Evolutionary conservation across 2,329 filamentous ascomycete genomes (phyloP).

Genomic region (Aspergillus awamori): DNA sequence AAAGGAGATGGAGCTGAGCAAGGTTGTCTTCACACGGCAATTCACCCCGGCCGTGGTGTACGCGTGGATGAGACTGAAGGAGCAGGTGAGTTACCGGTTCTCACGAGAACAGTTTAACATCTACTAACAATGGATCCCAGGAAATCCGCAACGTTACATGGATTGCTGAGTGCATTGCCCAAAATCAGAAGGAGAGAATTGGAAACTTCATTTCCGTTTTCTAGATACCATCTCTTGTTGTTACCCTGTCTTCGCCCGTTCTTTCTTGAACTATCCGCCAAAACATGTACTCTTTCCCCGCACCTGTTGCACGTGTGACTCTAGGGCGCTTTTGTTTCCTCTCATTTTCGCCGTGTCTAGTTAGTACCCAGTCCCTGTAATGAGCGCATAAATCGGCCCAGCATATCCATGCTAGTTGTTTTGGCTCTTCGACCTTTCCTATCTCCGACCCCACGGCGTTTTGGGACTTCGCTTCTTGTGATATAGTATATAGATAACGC

Average conservation of each 20-base stretch:
- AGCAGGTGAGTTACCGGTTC: slow-evolving; percentile 70
- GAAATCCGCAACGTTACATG: slow-evolving; percentile 99
- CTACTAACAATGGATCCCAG: slow-evolving; percentile 52
- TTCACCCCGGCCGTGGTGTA: slow-evolving; percentile 96
- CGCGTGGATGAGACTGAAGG: slow-evolving; percentile 94
- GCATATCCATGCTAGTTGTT: slow-evolving; percentile 25
- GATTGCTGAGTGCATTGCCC: slow-evolving; percentile 99
- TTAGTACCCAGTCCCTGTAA: slow-evolving; percentile 37
- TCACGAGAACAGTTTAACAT: neutral
- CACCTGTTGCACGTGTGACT: neutral
- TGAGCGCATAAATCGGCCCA: slow-evolving; percentile 34
- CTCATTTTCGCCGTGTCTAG: slow-evolving; percentile 24
- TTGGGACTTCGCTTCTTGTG: slow-evolving; percentile 29
- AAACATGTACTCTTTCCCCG: neutral
- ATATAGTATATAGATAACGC: slow-evolving; percentile 31
- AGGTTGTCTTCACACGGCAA: slow-evolving; percentile 91
- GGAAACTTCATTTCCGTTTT: slow-evolving; percentile 99
- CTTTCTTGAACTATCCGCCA: slow-evolving; percentile 12
- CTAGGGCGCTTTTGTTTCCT: slow-evolving; percentile 16
- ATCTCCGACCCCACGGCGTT: slow-evolving; percentile 31
- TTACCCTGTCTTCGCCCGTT: slow-evolving; percentile 22
- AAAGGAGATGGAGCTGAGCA: slow-evolving; percentile 98
- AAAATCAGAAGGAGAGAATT: slow-evolving; percentile 99
- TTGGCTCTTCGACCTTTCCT: slow-evolving; percentile 21
- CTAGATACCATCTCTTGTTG: slow-evolving; percentile 48